Evolutionary conservation across 208 protist species (phyloP).

Genomic region (Leishmania martiniquensis): DNA sequence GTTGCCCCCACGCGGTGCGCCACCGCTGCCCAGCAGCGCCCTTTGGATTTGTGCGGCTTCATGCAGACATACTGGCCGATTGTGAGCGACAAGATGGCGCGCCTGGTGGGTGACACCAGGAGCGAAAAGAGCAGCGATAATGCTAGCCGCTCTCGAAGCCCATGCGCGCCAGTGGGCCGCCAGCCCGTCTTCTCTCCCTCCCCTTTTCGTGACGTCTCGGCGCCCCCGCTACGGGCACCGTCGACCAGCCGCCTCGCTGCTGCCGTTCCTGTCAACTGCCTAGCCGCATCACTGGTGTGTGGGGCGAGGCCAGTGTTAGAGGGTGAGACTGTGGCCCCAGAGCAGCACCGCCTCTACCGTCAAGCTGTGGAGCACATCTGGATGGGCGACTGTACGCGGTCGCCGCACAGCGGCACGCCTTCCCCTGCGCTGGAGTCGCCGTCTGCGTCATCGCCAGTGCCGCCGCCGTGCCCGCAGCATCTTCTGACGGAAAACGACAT

Average conservation of each 20-base stretch:
- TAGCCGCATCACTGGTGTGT: neutral
- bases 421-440: neutral
- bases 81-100: constrained; percentile 31
- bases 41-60: constrained; percentile 26
- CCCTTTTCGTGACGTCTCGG: constrained; percentile 17
- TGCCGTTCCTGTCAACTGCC: neutral
- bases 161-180: neutral
- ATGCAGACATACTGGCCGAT: constrained; percentile 37
- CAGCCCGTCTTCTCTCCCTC: constrained; percentile 15
- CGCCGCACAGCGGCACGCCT: neutral
- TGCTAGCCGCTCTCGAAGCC: neutral
- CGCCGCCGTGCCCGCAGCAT: constrained; percentile 6
- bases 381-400: neutral
- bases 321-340: neutral
- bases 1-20: neutral
- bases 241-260: neutral
- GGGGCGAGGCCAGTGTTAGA: neutral
- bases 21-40: constrained; percentile 5
- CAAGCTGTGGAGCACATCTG: constrained; percentile 20
- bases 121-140: constrained; percentile 22
- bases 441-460: neutral
- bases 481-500: constrained; percentile 22
- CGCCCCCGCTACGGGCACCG: neutral
- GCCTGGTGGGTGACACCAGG: constrained; percentile 16
- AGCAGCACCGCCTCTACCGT: constrained; percentile 28